Evolutionary conservation across 129 eudicot genomes (phyloP).

Genomic region (Helianthus annuus): HanXRQr2.0-SUNRISE NC_035439.2:66097817-66098316

Average conservation of each 20-base stretch:
- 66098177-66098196: constrained; percentile 32
- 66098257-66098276: constrained; percentile 8
- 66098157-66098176: constrained; percentile 41
- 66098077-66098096: constrained; percentile 34
- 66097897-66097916: too few relatives aligned
- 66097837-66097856: too few relatives aligned
- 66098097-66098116: not conserved
- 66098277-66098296: constrained; percentile 44
- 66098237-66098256: constrained; percentile 6
- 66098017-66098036: too few relatives aligned
- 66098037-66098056: too few relatives aligned
- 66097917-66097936: too few relatives aligned
- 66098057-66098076: constrained; percentile 16
- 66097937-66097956: too few relatives aligned
- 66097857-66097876: too few relatives aligned
- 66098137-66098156: constrained; percentile 26
- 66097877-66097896: too few relatives aligned
- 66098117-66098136: constrained; percentile 3
- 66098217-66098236: constrained; percentile 29
- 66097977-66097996: too few relatives aligned
- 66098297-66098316: constrained; percentile 65
- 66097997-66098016: too few relatives aligned
- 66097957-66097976: too few relatives aligned
- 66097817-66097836: too few relatives aligned
- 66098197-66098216: constrained; percentile 1